phyloP scores from a whole-genome alignment of 2,329 filamentous ascomycete species.

The Penicillium sp. region DNA sequence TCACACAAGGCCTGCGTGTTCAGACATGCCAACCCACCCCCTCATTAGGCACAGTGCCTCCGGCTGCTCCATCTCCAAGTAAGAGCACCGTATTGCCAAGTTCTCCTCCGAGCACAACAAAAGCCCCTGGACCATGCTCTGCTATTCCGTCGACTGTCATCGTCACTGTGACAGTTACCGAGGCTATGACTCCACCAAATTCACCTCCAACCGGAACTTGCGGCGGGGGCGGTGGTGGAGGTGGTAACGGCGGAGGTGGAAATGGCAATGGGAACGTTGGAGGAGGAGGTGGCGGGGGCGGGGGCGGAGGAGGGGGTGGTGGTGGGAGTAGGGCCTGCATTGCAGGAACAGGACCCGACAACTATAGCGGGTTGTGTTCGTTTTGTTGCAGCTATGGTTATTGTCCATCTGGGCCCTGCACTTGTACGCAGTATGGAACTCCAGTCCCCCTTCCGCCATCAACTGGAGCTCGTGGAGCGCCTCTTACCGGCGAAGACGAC shows the following conservation, averaged over 20 bases:
- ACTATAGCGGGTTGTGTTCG: conserved; percentile 25
- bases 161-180: conserved; percentile 3
- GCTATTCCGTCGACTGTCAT: not conserved
- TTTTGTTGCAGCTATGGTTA: conserved; percentile 28
- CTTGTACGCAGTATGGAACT: conserved; percentile 22
- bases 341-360: conserved; percentile 24
- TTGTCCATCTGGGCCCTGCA: conserved; percentile 26
- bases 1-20: conserved; percentile 17
- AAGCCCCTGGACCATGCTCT: not conserved
- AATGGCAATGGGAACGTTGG: not conserved
- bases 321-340: conserved; percentile 12
- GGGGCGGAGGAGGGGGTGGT: conserved; percentile 1
- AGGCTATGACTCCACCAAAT: conserved; percentile 1
- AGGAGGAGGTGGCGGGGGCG: not conserved
- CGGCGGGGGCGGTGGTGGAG: not conserved
- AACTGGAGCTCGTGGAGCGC: conserved; percentile 16
- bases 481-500: conserved; percentile 21
- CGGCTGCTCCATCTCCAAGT: conserved; percentile 1
- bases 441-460: conserved; percentile 19
- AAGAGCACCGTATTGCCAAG: not conserved
- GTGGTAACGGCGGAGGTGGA: not conserved
- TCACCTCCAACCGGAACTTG: not conserved
- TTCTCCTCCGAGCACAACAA: not conserved
- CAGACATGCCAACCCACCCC: conserved; percentile 18
- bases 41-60: conserved; percentile 18